These are phyloP conservation scores for Naegleria lovaniensis DNA, from an alignment of 208 protist species.

Conservation along the genomic window DNA sequence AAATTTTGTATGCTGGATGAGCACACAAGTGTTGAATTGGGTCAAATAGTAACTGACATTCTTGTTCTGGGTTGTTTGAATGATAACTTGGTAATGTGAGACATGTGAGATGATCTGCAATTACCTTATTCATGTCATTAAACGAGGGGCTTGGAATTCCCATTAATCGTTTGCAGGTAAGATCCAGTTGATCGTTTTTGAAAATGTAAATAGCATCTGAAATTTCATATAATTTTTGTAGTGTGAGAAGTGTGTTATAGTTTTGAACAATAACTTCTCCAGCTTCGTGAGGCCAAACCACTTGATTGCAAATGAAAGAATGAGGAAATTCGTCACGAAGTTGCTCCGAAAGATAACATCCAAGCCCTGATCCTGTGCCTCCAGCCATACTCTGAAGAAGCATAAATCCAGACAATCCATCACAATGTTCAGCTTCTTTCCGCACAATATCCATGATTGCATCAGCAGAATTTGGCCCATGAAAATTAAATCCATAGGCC, in stretches of 20 bases:
- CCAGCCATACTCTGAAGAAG: slow-evolving; percentile 44
- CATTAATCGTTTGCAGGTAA: slow-evolving; percentile 33
- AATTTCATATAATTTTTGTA: slow-evolving; percentile 33
- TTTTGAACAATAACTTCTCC: slow-evolving; percentile 54
- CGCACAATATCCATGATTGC: slow-evolving; percentile 33
- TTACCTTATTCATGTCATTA: slow-evolving; percentile 42
- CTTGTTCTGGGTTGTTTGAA: not conserved
- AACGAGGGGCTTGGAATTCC: slow-evolving; percentile 38
- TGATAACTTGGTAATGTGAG: slow-evolving; percentile 30
- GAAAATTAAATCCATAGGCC: slow-evolving; percentile 45
- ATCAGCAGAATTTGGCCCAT: slow-evolving; percentile 34
- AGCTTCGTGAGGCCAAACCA: slow-evolving; percentile 43
- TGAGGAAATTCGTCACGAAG: slow-evolving; percentile 42
- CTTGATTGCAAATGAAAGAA: slow-evolving; percentile 37
- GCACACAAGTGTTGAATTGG: slow-evolving; percentile 30
- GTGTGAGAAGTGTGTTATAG: slow-evolving; percentile 46
- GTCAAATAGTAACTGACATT: slow-evolving; percentile 3
- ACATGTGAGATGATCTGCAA: slow-evolving; percentile 30
- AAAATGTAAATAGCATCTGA: slow-evolving; percentile 41
- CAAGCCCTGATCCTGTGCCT: slow-evolving; percentile 53
- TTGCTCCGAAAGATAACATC: slow-evolving; percentile 33
- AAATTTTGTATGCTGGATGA: slow-evolving; percentile 35
- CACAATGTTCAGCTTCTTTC: slow-evolving; percentile 41
- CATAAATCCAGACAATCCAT: slow-evolving; percentile 39
- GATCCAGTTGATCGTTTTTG: slow-evolving; percentile 44